Conservation (phyloP, 495 filamentous ascomycete genomes). For the Aspergillus affinis region DNA sequence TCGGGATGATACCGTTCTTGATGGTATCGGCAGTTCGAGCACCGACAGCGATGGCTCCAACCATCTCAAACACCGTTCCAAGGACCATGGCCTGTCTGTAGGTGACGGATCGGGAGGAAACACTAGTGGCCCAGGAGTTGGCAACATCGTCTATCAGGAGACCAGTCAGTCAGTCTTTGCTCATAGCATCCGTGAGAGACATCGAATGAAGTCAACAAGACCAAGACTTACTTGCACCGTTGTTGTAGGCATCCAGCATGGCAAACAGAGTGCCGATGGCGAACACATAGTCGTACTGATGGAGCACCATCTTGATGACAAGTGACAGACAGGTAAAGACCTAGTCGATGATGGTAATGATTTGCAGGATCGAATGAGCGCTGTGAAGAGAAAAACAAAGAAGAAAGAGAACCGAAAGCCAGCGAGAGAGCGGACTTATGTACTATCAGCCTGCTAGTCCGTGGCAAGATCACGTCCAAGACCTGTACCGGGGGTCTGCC, state of each 20-base stretch:
- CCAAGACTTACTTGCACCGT: conserved; percentile 58
- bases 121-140: conserved; percentile 71
- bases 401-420: background rate
- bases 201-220: background rate
- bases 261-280: conserved; percentile 76
- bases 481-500: background rate
- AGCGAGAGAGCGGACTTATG: background rate
- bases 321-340: background rate
- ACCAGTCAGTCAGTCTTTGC: conserved; percentile 1
- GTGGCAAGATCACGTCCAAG: background rate
- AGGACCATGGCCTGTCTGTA: conserved; percentile 67
- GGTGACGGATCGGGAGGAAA: conserved; percentile 67
- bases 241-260: conserved; percentile 71
- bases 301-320: conserved; percentile 48
- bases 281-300: conserved; percentile 68
- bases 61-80: conserved; percentile 62
- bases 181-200: background rate
- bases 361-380: background rate
- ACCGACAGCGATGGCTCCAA: conserved; percentile 60
- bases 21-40: conserved; percentile 60
- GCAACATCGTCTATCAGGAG: conserved; percentile 63
- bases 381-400: background rate
- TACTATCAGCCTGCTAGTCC: background rate
- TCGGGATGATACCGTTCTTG: conserved; percentile 59
- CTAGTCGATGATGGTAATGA: background rate